Base-by-base conservation (phyloP, 2,329 filamentous ascomycete genomes). In the Leptographium procerum region DNA sequence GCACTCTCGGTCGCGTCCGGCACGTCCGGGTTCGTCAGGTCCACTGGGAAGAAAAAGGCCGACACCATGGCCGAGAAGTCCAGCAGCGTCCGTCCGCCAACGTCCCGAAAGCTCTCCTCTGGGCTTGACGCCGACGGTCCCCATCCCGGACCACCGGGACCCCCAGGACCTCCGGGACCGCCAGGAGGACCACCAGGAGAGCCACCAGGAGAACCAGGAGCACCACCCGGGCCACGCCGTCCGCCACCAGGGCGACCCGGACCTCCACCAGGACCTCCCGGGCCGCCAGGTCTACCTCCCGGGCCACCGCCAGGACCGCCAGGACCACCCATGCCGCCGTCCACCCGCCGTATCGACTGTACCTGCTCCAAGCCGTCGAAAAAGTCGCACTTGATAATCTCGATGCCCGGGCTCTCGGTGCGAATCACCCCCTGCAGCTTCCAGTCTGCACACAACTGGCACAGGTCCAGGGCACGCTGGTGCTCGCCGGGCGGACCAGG, bases 381-480 rank as follows among this genome's bases (percentile, higher is more conserved):
- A 26, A 60, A 60, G 55, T 60, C 48, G 51, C 58, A 60, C 22
- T 60, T 45, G 55, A 60, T 60, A 3, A 60, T 52, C 43, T 60
- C 58, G n/a, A 52, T 50, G 50, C 58, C 58, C n/a, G 58, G 24
- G 13, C 47, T 40, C n/a, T 60, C 58, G 22, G 52, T 60, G 51
- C 58, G 55, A 33, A 60, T 45, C 10, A 60, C 43, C 14, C 58
- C 58, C 9, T 57, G 50, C 31, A 60, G 51, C 4, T 45, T 45
- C 58, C 58, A 60, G 4, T 36, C 33, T 16, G 19, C 50, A 26
- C 33, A 50, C 28, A 60, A 24, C 14, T n/a, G 14, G 24, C 58
- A 60, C 16, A 60, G n/a, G 19, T 60, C 55, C 14, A 28, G 6
- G 4, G 58, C 58, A 8, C 55, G 58, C 33, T 55, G 24, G 14